Conservation (phyloP, 345 rosid genomes). For the Salix viminalis region DNA sequence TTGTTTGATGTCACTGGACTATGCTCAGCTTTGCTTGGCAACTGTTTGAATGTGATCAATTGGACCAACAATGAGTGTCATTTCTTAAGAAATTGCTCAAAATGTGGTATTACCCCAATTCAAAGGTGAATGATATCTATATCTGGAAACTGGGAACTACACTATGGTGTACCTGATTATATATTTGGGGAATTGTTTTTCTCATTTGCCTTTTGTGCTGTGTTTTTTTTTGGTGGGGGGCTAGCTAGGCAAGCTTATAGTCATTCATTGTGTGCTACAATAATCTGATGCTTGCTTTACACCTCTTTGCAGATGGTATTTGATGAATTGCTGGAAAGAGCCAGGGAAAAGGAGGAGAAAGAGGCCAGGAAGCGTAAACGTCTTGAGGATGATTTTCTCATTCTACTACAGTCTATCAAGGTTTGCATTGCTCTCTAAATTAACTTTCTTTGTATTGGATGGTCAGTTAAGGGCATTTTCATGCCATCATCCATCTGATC, state of each 20-base stretch:
- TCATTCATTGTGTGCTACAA: background rate
- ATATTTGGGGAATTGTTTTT: background rate
- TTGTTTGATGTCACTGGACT: no score
- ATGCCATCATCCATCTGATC: slow-evolving; percentile 21
- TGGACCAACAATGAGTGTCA: background rate
- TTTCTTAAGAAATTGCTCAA: background rate
- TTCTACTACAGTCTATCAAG: slow-evolving; percentile 39
- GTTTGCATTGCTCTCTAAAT: slow-evolving; percentile 18
- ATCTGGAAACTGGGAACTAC: background rate
- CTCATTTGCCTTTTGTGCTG: background rate
- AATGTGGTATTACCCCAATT: background rate
- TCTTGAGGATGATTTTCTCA: slow-evolving; percentile 48
- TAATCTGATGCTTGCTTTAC: slow-evolving; percentile 11
- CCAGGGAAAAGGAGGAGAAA: slow-evolving; percentile 82
- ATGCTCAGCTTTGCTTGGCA: background rate
- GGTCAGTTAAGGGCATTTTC: slow-evolving; percentile 1
- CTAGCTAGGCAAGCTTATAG: no score
- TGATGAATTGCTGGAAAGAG: slow-evolving; percentile 81
- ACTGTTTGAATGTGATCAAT: background rate
- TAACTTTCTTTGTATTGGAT: background rate
- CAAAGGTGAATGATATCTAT: background rate
- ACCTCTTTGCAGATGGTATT: slow-evolving; percentile 52
- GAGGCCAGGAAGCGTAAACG: slow-evolving; percentile 78
- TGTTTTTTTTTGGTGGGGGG: background rate
- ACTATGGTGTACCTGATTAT: background rate